Base-by-base conservation (phyloP, 2,329 filamentous ascomycete genomes). In the Alternaria gaisen region DNA sequence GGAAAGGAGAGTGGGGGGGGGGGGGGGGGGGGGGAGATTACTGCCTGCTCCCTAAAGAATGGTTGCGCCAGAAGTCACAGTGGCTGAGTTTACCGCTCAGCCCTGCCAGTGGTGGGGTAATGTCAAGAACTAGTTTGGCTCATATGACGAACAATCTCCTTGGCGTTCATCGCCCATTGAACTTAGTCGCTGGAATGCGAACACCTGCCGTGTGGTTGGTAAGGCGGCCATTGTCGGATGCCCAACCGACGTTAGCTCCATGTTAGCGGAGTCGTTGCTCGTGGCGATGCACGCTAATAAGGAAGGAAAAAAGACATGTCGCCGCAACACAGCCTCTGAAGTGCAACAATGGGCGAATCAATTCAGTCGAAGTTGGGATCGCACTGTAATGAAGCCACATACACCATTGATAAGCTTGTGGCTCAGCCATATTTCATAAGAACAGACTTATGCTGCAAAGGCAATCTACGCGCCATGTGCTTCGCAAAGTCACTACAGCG, bases 51-150 rank as follows among this genome's bases (percentile, higher is more conserved):
- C 12, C 30, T 54, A 40, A 38, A 26, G 34, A 46, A 46, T 34
- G 34, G 24, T 41, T 51, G 26, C 28, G 48, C 36, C 16, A 16
- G 16, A 51, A 30, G 8, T 43, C 22, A 51, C 26, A 16, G 58
- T 56, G 57, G 58, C 58, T 56, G 53, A 60, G 53, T 56, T 32
- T 46, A 42, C 28, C 28, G 46, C 58, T 52, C 53, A 44, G 58
- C 53, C 26, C 24, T 60, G 43, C 14, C 14, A 41, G 40, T 52
- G 58, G 57, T 46, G 57, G 58, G 58, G 58, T 51, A 44, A 20
- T 4, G 26, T 41, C 34, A 51, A 32, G 52, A 44, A 56, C 38
- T 40, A 38, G 43, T 53, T 34, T 24, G 34, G 41, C 18, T 43
- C 56, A 58, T 11, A 30, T 56, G 52, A 60, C 57, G 57, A 56